Percentiles rank a stretch among this genome's conserved stretches.
These are phyloP conservation scores for Suillus sp. DNA, from an alignment of 768 basidiomycete species.

Conservation along the genomic window DNA sequence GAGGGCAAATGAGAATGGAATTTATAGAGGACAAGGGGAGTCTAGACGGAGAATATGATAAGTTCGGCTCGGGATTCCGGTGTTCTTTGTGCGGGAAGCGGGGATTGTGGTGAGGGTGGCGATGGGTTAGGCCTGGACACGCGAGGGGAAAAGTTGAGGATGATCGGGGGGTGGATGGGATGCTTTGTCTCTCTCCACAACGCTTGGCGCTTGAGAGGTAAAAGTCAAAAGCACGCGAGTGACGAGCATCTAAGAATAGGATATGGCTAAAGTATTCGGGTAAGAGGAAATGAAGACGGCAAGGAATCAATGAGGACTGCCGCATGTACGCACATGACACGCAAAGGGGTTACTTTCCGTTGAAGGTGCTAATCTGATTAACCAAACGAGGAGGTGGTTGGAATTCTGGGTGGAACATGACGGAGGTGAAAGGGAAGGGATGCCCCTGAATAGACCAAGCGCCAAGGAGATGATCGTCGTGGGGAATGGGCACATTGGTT, in stretches of 20 bases:
- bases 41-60: background rate
- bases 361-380: background rate
- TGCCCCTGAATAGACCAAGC: background rate
- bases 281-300: conserved; percentile 4
- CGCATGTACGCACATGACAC: background rate
- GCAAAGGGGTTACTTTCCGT: conserved; percentile 9
- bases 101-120: background rate
- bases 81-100: background rate
- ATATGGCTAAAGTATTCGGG: background rate
- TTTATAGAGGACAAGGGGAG: background rate
- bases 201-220: background rate
- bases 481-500: conserved; percentile 2
- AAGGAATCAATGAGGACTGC: conserved; percentile 6
- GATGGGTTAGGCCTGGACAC: background rate
- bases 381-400: background rate
- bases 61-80: background rate
- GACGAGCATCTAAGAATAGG: background rate
- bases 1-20: background rate
- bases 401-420: conserved; percentile 1
- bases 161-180: background rate
- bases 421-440: background rate
- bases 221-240: conserved; percentile 6
- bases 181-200: background rate
- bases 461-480: conserved; percentile 3
- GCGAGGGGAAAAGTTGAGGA: background rate